Base-by-base conservation (phyloP, 1,284 basidiomycete species). In the Trametes hirsuta region DNA sequence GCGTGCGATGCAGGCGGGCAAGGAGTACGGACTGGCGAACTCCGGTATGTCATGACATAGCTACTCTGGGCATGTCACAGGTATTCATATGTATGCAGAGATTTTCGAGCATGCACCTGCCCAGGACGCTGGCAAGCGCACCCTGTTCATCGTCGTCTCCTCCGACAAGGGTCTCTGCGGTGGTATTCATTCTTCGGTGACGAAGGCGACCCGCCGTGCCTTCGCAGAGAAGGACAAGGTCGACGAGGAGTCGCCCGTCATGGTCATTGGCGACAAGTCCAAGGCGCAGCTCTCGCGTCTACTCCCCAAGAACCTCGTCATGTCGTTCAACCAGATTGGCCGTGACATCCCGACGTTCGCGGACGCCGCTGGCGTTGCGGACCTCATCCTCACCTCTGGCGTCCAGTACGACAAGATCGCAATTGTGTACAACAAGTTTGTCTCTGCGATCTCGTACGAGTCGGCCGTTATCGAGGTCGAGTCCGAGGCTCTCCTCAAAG, bases 141-240 rank as follows among this genome's bases (percentile, higher is more conserved):
- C 92, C 73, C 91, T 98, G 68, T 94, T 96, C 81, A 77, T 99
- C 68, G 93, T 96, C 76, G 78, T 97, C 71, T 97, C 97, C 50
- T 98, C 96, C 60, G 97, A 99, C 88, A 97, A 97, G 83, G 97
- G 97, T 81, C 93, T 99, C 61, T 99, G 97, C 77, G 97, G 97
- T 81, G 97, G 97, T 87, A 98, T 99, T 74, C 97, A 99, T 84
- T 98, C 97, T 44, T 95, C 94, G 62, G 93, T 99, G 72, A 86
- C 93, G 69, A 98, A 98, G 81, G 84, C 86, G 53, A 92, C 94
- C 62, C 93, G 93, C 69, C 84, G 84, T 62, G 88, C 85, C 50
- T 71, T 90, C 51, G 75, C 76, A 39, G 82, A 83, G 67, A 74
- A 76, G 51, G 76, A 78, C 56, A 79, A 82, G 47, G 79, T 86